Evolutionary conservation across 176 grass and related monocot species (phyloP).

Genomic region (Eremochloa ophiuroides): DNA sequence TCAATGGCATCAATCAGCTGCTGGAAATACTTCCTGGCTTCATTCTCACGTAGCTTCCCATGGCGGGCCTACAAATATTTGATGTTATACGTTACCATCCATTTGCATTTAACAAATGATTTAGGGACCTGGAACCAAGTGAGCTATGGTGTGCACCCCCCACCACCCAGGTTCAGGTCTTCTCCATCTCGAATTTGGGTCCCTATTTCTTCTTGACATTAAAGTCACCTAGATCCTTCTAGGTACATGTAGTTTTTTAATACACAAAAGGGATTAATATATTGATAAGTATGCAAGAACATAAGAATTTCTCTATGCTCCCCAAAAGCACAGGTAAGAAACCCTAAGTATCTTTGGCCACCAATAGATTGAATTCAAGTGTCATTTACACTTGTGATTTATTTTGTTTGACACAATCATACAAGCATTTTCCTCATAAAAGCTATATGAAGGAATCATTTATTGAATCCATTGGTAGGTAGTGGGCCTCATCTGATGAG

Average conservation of each 20-base stretch:
- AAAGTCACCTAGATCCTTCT: not conserved
- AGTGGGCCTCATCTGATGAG: not conserved
- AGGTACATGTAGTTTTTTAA: not conserved
- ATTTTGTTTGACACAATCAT: not conserved
- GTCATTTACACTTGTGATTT: not conserved
- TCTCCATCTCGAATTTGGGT: not conserved
- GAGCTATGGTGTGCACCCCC: not conserved
- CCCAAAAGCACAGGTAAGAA: not conserved
- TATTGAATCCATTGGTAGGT: not conserved
- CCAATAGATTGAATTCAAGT: not conserved
- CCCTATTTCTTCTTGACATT: not conserved
- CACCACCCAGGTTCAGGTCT: not conserved
- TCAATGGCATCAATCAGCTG: conserved; percentile 88
- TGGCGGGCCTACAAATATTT: conserved; percentile 54
- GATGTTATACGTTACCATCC: not conserved
- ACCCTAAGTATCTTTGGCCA: not conserved
- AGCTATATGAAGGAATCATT: not conserved
- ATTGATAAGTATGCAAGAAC: not conserved
- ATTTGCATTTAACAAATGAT: not conserved
- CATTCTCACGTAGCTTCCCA: conserved; percentile 65
- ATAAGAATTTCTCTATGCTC: not conserved
- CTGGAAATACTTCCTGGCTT: conserved; percentile 85
- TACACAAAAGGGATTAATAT: not conserved
- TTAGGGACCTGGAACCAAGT: not conserved
- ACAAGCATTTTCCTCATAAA: conserved; percentile 8